Evolutionary conservation across 352 stramenopile species (phyloP), one percentile per base, ranked within the genome.

Genomic region (Phytophthora cactorum): DNA sequence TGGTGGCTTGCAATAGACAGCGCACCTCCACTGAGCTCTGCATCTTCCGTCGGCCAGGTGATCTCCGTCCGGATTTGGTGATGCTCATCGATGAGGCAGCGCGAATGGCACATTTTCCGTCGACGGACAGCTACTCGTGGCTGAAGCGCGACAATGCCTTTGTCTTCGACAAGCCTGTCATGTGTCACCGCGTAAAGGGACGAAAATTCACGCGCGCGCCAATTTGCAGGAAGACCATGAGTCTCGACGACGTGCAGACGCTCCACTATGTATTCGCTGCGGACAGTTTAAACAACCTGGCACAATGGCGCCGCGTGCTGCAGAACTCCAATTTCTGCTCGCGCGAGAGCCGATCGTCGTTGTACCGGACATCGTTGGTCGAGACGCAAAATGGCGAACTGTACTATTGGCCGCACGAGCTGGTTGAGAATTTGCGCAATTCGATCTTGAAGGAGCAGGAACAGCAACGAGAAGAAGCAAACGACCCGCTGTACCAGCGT

Each of bases 21-120:
- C 81, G 68, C 31, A 72, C 68, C 29, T 71, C 79, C 7, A 82
- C 83, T 10, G 85, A 93, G 58, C 60, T 93, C 9, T 83, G 78
- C 29, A 61, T 93, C 12, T 91, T 84, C 56, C 68, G 70, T 11
- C 55, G 68, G 15, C 78, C 62, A 25, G 52, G 57, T 1, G 56
- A 74, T 45, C 54, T 79, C 0, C 68, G 71, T 0, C 71, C 74
- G 1, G 51, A 72, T n/a, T 32, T 65, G 14, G 74, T 81, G n/a
- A 69, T 81, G 62, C 60, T 81, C 3, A 61, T 84, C 6, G 71
- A 85, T n/a, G 62, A 81, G 11, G 65, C 68, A 6, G 55, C 77
- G 4, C 52, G 53, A 14, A 67, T 77, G 31, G 32, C 68, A n/a
- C 53, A 50, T n/a, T 74, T 82, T 39, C 38, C 60, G 1, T 72